phyloP scores from a whole-genome alignment of 1,284 basidiomycete species.

The Cryptococcus sp. region DNA sequence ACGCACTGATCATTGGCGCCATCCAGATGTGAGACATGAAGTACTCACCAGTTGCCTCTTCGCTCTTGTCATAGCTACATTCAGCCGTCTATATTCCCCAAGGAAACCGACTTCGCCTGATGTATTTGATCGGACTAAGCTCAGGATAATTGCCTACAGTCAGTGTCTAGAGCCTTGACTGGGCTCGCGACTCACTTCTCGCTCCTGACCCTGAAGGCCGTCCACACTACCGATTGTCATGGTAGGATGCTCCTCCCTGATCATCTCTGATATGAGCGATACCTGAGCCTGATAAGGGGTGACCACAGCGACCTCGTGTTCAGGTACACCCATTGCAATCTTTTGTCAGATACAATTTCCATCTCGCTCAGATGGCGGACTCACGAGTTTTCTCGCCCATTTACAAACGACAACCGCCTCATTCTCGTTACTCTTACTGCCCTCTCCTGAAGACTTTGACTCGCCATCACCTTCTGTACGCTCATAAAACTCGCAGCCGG shows the following conservation, averaged over 20 bases:
- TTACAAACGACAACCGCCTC: conserved; percentile 77
- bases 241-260: conserved; percentile 66
- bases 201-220: conserved; percentile 86
- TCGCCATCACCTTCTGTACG: conserved; percentile 49
- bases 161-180: neutral
- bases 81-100: conserved; percentile 81
- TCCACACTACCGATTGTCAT: conserved; percentile 89
- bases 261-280: conserved; percentile 64
- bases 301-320: conserved; percentile 79
- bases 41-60: conserved; percentile 72
- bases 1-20: conserved; percentile 59
- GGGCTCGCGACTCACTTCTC: conserved; percentile 34
- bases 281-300: conserved; percentile 96
- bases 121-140: conserved; percentile 76
- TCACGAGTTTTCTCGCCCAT: conserved; percentile 74
- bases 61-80: conserved; percentile 93
- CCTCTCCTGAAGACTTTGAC: conserved; percentile 61
- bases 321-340: conserved; percentile 65
- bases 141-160: conserved; percentile 72
- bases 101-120: conserved; percentile 87
- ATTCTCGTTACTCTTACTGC: conserved; percentile 87
- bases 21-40: conserved; percentile 2
- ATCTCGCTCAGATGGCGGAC: conserved; percentile 22
- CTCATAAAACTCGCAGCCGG: conserved; percentile 88
- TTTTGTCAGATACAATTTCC: conserved; percentile 36